Conservation (phyloP, 768 basidiomycete genomes). For the Amanita brunnescens region DNA sequence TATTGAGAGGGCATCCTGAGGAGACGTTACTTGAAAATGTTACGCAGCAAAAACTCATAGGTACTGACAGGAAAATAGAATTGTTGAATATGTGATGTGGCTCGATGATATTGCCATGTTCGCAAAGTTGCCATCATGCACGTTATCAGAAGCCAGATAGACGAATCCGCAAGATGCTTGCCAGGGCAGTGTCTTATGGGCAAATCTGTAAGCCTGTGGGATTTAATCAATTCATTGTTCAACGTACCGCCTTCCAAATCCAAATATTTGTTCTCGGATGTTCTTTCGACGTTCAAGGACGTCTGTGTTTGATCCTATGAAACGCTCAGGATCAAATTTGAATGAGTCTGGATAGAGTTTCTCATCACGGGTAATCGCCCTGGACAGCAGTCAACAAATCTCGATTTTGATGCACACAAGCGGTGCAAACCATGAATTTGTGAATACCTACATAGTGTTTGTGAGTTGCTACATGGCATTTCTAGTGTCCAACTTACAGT, state of each 20-base stretch:
- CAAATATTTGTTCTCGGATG: constrained; percentile 29
- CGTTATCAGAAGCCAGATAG: constrained; percentile 49
- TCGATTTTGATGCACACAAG: background rate
- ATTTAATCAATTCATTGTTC: background rate
- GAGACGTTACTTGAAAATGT: background rate
- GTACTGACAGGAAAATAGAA: constrained; percentile 50
- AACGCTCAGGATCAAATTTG: constrained; percentile 47
- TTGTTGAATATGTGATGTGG: constrained; percentile 50
- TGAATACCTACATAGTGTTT: constrained; percentile 30
- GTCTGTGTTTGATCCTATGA: constrained; percentile 25
- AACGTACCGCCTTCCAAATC: constrained; percentile 31
- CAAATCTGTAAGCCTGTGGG: background rate
- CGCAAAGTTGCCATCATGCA: constrained; percentile 51
- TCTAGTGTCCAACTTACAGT: constrained; percentile 27
- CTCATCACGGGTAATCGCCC: constrained; percentile 42
- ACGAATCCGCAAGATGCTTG: constrained; percentile 50
- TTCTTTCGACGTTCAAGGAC: constrained; percentile 19
- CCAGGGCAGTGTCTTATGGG: constrained; percentile 52
- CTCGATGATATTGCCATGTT: constrained; percentile 34
- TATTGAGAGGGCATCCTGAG: constrained; percentile 38
- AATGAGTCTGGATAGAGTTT: constrained; percentile 40
- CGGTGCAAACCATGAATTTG: constrained; percentile 50
- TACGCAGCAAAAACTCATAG: too few species aligned
- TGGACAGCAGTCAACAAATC: constrained; percentile 13
- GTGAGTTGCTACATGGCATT: constrained; percentile 1